Evolutionary conservation across 768 basidiomycete genomes (phyloP).

Genomic region (Porphyrellus cyaneotinctus): DNA sequence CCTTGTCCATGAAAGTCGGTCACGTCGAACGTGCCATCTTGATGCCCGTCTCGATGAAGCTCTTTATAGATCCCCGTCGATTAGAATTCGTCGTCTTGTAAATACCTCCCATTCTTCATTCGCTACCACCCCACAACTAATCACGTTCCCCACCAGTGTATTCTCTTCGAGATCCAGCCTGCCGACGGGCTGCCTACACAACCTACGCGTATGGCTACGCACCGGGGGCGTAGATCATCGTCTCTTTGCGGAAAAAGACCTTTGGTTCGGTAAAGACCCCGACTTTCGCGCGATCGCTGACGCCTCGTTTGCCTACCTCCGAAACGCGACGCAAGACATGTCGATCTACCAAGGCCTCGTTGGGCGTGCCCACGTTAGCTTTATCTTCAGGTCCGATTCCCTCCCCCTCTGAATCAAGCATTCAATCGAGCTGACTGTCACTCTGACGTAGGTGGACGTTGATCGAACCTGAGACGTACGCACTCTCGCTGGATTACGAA

Average conservation of each 20-base stretch:
- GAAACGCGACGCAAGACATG: conserved; percentile 38
- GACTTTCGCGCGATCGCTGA: conserved; percentile 57
- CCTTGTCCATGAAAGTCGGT: conserved; percentile 49
- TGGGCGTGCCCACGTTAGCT: conserved; percentile 54
- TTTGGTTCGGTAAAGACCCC: conserved; percentile 65
- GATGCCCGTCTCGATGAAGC: conserved; percentile 42
- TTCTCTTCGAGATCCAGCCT: conserved; percentile 58
- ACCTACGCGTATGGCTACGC: conserved; percentile 62
- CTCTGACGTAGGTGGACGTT: conserved; percentile 44
- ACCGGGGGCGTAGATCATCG: conserved; percentile 57
- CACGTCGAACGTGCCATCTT: conserved; percentile 56
- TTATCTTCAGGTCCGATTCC: conserved; percentile 52
- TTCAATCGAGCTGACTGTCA: not conserved
- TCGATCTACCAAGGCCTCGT: conserved; percentile 54
- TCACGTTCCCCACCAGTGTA: conserved; percentile 33
- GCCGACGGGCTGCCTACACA: conserved; percentile 51
- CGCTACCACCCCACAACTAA: not conserved
- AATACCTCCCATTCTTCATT: conserved; percentile 16
- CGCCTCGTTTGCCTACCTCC: conserved; percentile 52
- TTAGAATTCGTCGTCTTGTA: conserved; percentile 60
- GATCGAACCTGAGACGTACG: conserved; percentile 42
- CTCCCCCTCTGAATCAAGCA: conserved; percentile 10
- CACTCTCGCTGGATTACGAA: conserved; percentile 61
- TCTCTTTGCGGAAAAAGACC: conserved; percentile 57
- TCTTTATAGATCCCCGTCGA: conserved; percentile 49